Evolutionary conservation across 257 asterid genomes (phyloP).

Genomic region (Forsythia suspensa): DNA sequence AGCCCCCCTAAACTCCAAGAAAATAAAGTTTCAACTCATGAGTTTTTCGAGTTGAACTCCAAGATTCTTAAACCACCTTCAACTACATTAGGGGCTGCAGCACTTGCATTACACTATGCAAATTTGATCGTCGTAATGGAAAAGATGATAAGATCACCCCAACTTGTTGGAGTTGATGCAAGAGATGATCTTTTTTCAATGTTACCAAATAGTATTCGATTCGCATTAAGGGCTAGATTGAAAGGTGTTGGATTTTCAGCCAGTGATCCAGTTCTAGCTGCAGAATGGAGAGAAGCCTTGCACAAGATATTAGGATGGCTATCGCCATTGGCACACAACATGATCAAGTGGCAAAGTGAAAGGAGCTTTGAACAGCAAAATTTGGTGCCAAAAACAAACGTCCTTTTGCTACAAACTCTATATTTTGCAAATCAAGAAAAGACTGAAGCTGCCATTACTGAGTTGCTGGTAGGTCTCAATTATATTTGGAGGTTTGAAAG

Average conservation of each 20-base stretch:
- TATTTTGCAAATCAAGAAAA: constrained; percentile 78
- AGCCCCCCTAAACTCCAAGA: constrained; percentile 22
- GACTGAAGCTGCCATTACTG: constrained; percentile 96
- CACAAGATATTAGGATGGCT: constrained; percentile 83
- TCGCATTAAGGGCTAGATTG: constrained; percentile 54
- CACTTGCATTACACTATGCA: constrained; percentile 81
- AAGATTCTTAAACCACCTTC: constrained; percentile 61
- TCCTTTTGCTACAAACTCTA: constrained; percentile 68
- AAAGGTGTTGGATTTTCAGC: constrained; percentile 83
- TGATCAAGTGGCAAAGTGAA: constrained; percentile 97
- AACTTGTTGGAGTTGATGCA: constrained; percentile 79
- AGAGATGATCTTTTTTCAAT: constrained; percentile 84
- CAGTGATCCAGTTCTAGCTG: constrained; percentile 69
- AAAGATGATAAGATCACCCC: constrained; percentile 90
- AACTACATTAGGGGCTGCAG: constrained; percentile 70
- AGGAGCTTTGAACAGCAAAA: constrained; percentile 92
- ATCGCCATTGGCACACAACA: constrained; percentile 89
- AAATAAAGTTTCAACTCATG: neutral
- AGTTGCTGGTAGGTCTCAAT: constrained; percentile 86
- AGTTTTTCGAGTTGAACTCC: constrained; percentile 54
- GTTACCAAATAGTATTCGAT: constrained; percentile 71
- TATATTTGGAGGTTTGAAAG: constrained; percentile 96
- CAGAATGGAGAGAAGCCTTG: constrained; percentile 89
- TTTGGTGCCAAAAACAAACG: constrained; percentile 59
- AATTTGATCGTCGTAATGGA: constrained; percentile 83